Conservation (phyloP, 768 basidiomycete genomes). For the Boletus reticulatus region DNA sequence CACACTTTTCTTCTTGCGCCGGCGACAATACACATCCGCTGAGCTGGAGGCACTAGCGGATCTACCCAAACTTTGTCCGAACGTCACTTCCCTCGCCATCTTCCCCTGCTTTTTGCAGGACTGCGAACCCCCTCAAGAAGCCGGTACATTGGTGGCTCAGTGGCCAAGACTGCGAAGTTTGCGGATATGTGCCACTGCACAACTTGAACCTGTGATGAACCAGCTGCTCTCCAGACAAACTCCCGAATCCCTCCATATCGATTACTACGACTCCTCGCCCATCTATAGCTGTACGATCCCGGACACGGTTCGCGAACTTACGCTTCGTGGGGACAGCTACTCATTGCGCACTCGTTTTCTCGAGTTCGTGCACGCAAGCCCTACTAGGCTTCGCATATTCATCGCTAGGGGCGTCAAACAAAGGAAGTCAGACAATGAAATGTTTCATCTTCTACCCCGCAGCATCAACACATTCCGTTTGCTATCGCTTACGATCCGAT, state of each 20-base stretch:
- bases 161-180: conserved; percentile 13
- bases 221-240: conserved; percentile 20
- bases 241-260: conserved; percentile 11
- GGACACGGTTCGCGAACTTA: no score
- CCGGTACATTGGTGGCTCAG: not conserved
- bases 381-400: no score
- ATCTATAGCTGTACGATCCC: no score
- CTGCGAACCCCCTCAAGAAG: not conserved
- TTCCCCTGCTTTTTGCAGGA: conserved; percentile 4
- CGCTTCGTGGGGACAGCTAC: no score
- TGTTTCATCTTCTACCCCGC: no score
- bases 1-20: conserved; percentile 8
- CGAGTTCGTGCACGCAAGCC: no score
- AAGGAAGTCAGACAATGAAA: not conserved
- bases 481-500: no score
- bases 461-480: no score
- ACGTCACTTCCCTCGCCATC: conserved; percentile 17
- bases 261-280: no score
- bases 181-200: conserved; percentile 9
- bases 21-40: conserved; percentile 1
- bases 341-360: no score
- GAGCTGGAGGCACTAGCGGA: conserved; percentile 14
- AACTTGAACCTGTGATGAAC: conserved; percentile 11
- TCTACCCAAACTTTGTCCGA: conserved; percentile 16
- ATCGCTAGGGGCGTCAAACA: not conserved